A percentile compares a stretch with the other conserved stretches of the same genome.
Evolutionary conservation across 1,139 yeast species (phyloP).

Genomic region (Fermentozyma sake): DNA sequence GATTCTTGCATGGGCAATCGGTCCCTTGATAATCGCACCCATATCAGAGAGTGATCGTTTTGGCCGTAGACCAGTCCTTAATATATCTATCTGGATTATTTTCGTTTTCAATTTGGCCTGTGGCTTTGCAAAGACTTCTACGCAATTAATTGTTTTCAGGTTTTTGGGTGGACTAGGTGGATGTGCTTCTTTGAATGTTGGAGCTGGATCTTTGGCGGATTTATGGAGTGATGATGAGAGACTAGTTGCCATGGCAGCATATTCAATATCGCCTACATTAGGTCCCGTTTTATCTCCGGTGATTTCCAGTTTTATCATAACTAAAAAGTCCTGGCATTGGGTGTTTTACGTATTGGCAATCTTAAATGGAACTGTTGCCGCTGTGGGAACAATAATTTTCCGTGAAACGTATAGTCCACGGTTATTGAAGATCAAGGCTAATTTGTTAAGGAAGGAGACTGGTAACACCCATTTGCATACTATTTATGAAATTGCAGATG

Average conservation of each 20-base stretch:
- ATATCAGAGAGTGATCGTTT: constrained; percentile 48
- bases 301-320: constrained; percentile 23
- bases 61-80: constrained; percentile 51
- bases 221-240: constrained; percentile 49
- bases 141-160: constrained; percentile 55
- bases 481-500: constrained; percentile 46
- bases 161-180: constrained; percentile 65
- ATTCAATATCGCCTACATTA: constrained; percentile 51
- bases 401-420: constrained; percentile 60
- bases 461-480: constrained; percentile 57
- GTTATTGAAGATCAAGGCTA: constrained; percentile 45
- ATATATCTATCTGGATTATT: constrained; percentile 46
- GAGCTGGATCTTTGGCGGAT: constrained; percentile 71
- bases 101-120: constrained; percentile 56
- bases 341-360: constrained; percentile 56
- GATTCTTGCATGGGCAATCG: constrained; percentile 60
- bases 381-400: constrained; percentile 38
- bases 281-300: constrained; percentile 37
- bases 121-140: constrained; percentile 47
- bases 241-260: constrained; percentile 56
- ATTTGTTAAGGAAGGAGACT: constrained; percentile 38
- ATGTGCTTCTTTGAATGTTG: constrained; percentile 62
- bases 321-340: constrained; percentile 51
- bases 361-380: constrained; percentile 47
- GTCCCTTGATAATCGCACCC: constrained; percentile 60